These are phyloP conservation scores for Saccharomyces hybrid DNA, from an alignment of 1,139 yeast genomes.

Conservation along the genomic window DNA sequence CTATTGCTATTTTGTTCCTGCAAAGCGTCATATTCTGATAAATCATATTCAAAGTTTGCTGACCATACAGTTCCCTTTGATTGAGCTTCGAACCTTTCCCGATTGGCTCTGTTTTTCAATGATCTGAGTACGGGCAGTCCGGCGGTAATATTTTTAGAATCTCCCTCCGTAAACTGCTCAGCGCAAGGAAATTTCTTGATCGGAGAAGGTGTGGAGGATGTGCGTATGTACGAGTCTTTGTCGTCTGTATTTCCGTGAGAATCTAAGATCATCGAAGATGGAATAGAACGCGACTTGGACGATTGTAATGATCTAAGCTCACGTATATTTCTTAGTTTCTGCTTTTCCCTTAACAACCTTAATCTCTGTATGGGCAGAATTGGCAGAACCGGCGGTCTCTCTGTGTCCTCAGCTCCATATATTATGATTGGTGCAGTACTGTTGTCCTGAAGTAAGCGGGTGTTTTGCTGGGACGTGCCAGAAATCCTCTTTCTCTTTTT, in stretches of 20 bases:
- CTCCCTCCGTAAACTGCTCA: neutral
- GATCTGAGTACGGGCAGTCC: neutral
- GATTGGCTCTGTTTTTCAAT: conserved; percentile 1
- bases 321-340: conserved; percentile 13
- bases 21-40: conserved; percentile 17
- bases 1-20: neutral
- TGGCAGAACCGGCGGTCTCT: conserved; percentile 28
- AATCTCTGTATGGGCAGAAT: conserved; percentile 29
- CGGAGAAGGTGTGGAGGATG: conserved; percentile 21
- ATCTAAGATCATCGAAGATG: neutral
- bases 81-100: conserved; percentile 3
- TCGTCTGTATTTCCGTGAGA: conserved; percentile 1
- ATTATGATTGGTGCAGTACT: conserved; percentile 7
- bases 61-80: conserved; percentile 25
- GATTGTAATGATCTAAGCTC: conserved; percentile 4
- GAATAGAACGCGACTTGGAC: neutral
- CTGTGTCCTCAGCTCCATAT: conserved; percentile 7
- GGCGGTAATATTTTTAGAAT: neutral
- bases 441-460: neutral
- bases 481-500: conserved; percentile 1
- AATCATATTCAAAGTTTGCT: conserved; percentile 25
- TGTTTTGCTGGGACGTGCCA: neutral
- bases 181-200: conserved; percentile 7
- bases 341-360: conserved; percentile 24
- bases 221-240: conserved; percentile 6